These are phyloP conservation scores for Berkeleyomyces basicola DNA, from an alignment of 2,329 filamentous ascomycete genomes.

Conservation along the genomic window DNA sequence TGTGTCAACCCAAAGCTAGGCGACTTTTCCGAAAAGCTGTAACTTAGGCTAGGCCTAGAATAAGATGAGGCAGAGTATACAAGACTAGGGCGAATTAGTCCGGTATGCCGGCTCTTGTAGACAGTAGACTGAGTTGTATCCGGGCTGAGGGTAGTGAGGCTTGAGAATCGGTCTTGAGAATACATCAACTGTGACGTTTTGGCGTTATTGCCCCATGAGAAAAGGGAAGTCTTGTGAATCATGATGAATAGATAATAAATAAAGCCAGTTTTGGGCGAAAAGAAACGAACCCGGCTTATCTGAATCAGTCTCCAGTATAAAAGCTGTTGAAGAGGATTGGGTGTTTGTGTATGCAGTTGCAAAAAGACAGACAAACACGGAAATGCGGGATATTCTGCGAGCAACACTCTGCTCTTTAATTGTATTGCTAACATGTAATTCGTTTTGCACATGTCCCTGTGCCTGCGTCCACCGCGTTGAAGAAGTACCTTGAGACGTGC, in stretches of 20 bases:
- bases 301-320: neutral
- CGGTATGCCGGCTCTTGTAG: neutral
- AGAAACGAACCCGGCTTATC: neutral
- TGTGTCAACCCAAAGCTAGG: neutral
- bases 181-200: neutral
- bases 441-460: neutral
- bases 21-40: neutral
- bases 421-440: neutral
- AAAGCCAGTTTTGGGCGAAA: neutral
- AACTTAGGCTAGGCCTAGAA: neutral
- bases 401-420: neutral
- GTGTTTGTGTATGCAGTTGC: neutral
- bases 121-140: neutral
- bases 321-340: neutral
- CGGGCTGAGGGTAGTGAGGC: neutral
- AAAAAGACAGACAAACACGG: neutral
- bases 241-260: neutral
- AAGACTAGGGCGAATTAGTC: neutral
- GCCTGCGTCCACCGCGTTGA: neutral
- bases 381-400: neutral
- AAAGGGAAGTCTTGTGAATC: neutral
- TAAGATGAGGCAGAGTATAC: neutral
- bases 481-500: neutral
- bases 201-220: neutral
- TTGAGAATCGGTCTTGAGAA: neutral